Base-by-base conservation (phyloP, 2,329 filamentous ascomycete species). In the Curvularia lunata region DNA sequence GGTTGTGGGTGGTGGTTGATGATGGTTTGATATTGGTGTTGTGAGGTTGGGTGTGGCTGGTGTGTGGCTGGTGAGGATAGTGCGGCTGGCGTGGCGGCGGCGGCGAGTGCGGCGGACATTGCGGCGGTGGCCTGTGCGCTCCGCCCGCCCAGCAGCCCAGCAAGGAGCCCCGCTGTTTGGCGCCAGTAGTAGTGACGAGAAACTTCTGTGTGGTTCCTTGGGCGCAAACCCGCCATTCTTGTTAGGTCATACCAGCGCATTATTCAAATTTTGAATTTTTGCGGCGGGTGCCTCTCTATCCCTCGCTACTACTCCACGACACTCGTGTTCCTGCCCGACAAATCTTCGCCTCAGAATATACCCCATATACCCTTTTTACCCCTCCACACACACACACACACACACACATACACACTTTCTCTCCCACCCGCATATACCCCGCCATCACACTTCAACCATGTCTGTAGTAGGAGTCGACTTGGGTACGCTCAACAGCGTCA, bases 401-500 rank as follows among this genome's bases (percentile, higher is more conserved):
- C 66, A 67, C 69, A 66, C 48, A 32, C 52, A 56, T 46, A 16
- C 25, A 19, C 32, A 34, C n/a, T 58, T 71, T 70, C 65, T 66
- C 69, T 66, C 66, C 71, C 68, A 7, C 48, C 34, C 57, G 52
- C 51, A 60, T 45, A 61, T 72, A 73, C 71, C 71, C 72, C 70
- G 66, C 72, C 69, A 65, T 62, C 64, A 51, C 59, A 52, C 53
- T 59, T 65, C 75, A 84, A 70, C 23, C 73, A 87, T 87, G 84
- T 83, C 80, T 79, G 85, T 86, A 75, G 84, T 88, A 73, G 92
- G 92, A 81, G 87, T 96, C 81, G 94, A 98, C 86, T 89, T 98
- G 83, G 94, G 94, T 83, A 92, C 92, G 70, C 88, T 96, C 79
- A 97, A 96, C 86, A 97, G 94, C 78, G 93, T 96, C 77, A 91